These are phyloP conservation scores for Coniferiporia sulphurascens DNA, from an alignment of 1,284 basidiomycete species.

Conservation along the genomic window DNA sequence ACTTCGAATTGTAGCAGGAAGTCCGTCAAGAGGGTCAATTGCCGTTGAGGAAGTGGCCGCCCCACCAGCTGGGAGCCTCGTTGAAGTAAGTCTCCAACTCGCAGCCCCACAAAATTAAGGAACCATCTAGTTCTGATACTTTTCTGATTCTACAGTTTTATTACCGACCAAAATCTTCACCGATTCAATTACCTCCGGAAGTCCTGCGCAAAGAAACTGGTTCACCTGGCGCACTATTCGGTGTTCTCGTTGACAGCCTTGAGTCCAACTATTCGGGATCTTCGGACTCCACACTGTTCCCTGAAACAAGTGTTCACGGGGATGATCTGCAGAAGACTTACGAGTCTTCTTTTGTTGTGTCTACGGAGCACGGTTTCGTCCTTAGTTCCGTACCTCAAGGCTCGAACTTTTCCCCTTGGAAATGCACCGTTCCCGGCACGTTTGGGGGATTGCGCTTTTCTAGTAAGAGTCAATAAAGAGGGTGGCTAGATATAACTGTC, in stretches of 20 bases:
- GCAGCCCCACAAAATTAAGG: background rate
- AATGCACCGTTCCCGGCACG: conserved; percentile 15
- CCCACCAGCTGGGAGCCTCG: conserved; percentile 5
- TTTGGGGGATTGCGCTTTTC: conserved; percentile 8
- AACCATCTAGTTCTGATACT: background rate
- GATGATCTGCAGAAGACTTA: background rate
- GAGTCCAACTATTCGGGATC: background rate
- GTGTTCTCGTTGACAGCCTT: background rate
- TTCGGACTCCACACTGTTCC: background rate
- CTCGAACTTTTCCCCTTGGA: conserved; percentile 7
- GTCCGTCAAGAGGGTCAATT: conserved; percentile 17
- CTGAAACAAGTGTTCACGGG: background rate
- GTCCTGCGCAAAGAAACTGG: background rate
- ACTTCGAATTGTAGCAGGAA: conserved; percentile 12
- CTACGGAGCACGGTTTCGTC: conserved; percentile 13
- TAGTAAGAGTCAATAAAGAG: background rate
- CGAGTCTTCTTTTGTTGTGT: conserved; percentile 1
- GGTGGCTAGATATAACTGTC: background rate
- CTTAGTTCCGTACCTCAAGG: background rate
- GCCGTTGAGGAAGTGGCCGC: conserved; percentile 16
- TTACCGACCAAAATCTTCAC: conserved; percentile 4
- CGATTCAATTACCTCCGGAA: background rate
- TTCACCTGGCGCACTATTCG: background rate
- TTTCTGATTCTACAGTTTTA: conserved; percentile 5
- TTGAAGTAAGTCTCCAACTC: conserved; percentile 3